A percentile compares a stretch with the other conserved stretches of the same genome.
phyloP scores from a whole-genome alignment of 2,329 filamentous ascomycete species.

The Hymenoscyphus linearis region DNA sequence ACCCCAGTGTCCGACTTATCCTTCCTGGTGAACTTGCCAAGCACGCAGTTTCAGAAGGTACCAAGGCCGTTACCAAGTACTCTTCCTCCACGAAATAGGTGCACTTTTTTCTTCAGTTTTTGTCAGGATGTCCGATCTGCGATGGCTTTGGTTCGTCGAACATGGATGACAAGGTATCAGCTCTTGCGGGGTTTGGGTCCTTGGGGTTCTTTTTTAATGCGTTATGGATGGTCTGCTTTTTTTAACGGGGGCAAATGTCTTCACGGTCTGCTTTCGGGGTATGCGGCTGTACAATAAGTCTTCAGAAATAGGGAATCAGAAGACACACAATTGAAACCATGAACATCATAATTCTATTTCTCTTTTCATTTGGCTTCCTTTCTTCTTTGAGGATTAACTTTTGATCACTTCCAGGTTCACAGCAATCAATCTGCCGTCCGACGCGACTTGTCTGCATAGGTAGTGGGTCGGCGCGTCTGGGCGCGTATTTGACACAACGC shows the following conservation, averaged over 20 bases:
- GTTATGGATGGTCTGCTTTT: slow-evolving; percentile 65
- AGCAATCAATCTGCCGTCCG: accelerated
- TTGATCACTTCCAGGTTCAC: background rate
- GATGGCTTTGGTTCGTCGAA: slow-evolving; percentile 41
- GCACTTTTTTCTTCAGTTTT: slow-evolving; percentile 48
- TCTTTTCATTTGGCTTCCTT: background rate
- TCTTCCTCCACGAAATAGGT: slow-evolving; percentile 97
- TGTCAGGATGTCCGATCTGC: slow-evolving; percentile 49
- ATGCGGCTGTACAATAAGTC: slow-evolving; percentile 66
- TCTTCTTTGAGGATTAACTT: background rate
- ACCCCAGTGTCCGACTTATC: slow-evolving; percentile 76
- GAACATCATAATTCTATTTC: slow-evolving; percentile 17
- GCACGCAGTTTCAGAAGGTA: slow-evolving; percentile 98
- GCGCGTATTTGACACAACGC: too few species aligned
- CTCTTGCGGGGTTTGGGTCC: slow-evolving; percentile 25
- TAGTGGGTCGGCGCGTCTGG: too few species aligned
- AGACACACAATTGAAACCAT: slow-evolving; percentile 29
- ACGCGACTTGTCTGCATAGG: background rate
- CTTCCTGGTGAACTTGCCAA: slow-evolving; percentile 98
- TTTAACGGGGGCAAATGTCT: slow-evolving; percentile 61
- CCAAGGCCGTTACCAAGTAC: slow-evolving; percentile 99
- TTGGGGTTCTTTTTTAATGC: slow-evolving; percentile 52
- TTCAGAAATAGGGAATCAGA: slow-evolving; percentile 33
- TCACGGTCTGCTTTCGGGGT: slow-evolving; percentile 63
- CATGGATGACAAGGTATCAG: slow-evolving; percentile 27